Evolutionary conservation across 345 rosid species (phyloP).

Genomic region (Noccaea caerulescens): DNA sequence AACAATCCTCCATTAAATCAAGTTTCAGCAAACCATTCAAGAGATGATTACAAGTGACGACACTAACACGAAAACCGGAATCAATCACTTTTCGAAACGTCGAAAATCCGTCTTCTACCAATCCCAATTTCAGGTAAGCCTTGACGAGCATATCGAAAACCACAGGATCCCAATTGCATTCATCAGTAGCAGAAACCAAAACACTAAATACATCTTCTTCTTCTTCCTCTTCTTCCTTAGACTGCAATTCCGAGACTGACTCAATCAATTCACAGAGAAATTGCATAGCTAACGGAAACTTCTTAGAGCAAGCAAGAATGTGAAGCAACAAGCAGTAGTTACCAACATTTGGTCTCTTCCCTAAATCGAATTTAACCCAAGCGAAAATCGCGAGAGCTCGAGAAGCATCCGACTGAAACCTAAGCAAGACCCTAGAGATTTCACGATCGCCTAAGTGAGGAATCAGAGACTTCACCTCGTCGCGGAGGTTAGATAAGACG

Average conservation of each 20-base stretch:
- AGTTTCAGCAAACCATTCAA: slow-evolving; percentile 68
- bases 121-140: slow-evolving; percentile 57
- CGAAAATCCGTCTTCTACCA: slow-evolving; percentile 51
- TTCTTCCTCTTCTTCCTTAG: slow-evolving; percentile 38
- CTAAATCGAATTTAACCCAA: slow-evolving; percentile 65
- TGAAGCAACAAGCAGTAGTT: slow-evolving; percentile 67
- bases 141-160: slow-evolving; percentile 73
- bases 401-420: slow-evolving; percentile 67
- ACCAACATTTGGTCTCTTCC: slow-evolving; percentile 43
- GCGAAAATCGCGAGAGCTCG: slow-evolving; percentile 61
- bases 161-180: slow-evolving; percentile 71
- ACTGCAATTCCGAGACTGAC: slow-evolving; percentile 33
- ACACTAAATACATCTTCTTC: slow-evolving; percentile 45
- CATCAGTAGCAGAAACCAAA: slow-evolving; percentile 55
- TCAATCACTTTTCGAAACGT: slow-evolving; percentile 53
- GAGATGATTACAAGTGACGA: slow-evolving; percentile 77
- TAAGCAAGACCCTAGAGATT: slow-evolving; percentile 65
- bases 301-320: slow-evolving; percentile 60
- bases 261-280: slow-evolving; percentile 54
- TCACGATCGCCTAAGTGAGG: slow-evolving; percentile 58
- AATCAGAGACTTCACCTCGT: slow-evolving; percentile 45
- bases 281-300: slow-evolving; percentile 58
- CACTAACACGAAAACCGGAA: slow-evolving; percentile 64
- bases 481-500: slow-evolving; percentile 38
- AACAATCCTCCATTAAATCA: slow-evolving; percentile 59